A percentile compares a stretch with the other conserved stretches of the same genome.
phyloP scores from a whole-genome alignment of 2,329 filamentous ascomycete genomes.

The Capronia americana region DNA sequence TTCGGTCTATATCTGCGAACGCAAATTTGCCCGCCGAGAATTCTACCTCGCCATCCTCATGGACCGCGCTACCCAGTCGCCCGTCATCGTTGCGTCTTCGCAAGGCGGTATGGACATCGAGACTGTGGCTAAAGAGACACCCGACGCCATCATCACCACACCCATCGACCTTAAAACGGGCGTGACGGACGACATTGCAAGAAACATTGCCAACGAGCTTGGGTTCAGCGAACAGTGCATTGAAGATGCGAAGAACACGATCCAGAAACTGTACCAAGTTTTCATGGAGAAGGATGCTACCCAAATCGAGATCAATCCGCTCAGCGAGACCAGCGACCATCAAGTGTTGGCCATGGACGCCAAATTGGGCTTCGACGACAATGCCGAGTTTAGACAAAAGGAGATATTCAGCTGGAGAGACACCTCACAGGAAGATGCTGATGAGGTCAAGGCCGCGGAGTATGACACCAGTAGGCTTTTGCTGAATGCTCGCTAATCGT shows the following conservation, averaged over 20 bases:
- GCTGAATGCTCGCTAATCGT: not conserved
- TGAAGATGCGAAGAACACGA: constrained; percentile 91
- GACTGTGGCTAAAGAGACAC: constrained; percentile 95
- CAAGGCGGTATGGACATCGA: constrained; percentile 99
- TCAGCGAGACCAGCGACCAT: constrained; percentile 98
- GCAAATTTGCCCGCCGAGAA: constrained; percentile 98
- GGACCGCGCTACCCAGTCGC: constrained; percentile 89
- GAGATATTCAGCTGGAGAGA: constrained; percentile 95
- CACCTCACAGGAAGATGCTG: constrained; percentile 91
- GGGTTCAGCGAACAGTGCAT: constrained; percentile 98
- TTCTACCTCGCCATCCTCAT: constrained; percentile 99
- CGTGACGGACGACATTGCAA: constrained; percentile 93
- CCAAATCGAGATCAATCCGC: constrained; percentile 99
- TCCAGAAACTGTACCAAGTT: constrained; percentile 98
- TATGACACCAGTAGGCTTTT: constrained; percentile 53
- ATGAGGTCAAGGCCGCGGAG: constrained; percentile 96
- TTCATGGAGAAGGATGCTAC: constrained; percentile 98
- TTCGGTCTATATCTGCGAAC: constrained; percentile 98
- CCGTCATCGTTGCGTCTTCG: constrained; percentile 96
- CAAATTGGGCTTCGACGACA: constrained; percentile 98
- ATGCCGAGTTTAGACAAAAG: constrained; percentile 97
- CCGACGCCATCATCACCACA: constrained; percentile 93
- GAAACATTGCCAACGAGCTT: constrained; percentile 85
- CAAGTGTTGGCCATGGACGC: constrained; percentile 99
- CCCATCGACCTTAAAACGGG: constrained; percentile 91